Percentiles rank a stretch among this genome's conserved stretches.
Evolutionary conservation across 768 basidiomycete genomes (phyloP).

Genomic region (Sarcodon aspratus): DNA sequence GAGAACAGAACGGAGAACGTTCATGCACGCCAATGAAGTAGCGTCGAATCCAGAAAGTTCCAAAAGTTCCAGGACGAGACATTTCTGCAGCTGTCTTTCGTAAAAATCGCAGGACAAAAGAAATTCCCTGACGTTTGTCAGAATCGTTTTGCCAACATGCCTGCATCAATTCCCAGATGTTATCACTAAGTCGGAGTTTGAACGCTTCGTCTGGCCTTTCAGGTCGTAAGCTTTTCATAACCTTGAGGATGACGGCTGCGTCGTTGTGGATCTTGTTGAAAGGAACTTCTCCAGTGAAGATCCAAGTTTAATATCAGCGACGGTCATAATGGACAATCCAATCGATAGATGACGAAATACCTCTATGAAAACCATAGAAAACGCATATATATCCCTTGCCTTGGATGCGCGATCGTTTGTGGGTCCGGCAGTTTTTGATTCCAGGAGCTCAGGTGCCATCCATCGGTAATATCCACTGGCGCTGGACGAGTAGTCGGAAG

Average conservation of each 20-base stretch:
- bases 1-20: no score
- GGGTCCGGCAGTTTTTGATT: background rate
- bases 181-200: background rate
- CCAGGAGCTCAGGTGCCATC: conserved; percentile 9
- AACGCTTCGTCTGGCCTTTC: background rate
- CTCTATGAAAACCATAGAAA: conserved; percentile 4
- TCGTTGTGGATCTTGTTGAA: no score
- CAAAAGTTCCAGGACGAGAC: no score
- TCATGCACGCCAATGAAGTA: no score
- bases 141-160: no score
- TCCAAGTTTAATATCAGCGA: background rate
- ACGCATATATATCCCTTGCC: conserved; percentile 8
- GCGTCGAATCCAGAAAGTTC: no score
- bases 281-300: background rate
- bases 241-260: background rate
- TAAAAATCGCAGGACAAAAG: no score
- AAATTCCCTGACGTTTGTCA: no score
- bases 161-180: background rate
- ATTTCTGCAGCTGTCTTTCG: no score
- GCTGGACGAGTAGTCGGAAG: background rate
- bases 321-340: no score
- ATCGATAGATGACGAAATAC: no score
- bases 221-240: background rate
- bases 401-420: no score
- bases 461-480: conserved; percentile 5